phyloP scores from a whole-genome alignment of 2,329 filamentous ascomycete species.

The Aspergillus jensenii region DNA sequence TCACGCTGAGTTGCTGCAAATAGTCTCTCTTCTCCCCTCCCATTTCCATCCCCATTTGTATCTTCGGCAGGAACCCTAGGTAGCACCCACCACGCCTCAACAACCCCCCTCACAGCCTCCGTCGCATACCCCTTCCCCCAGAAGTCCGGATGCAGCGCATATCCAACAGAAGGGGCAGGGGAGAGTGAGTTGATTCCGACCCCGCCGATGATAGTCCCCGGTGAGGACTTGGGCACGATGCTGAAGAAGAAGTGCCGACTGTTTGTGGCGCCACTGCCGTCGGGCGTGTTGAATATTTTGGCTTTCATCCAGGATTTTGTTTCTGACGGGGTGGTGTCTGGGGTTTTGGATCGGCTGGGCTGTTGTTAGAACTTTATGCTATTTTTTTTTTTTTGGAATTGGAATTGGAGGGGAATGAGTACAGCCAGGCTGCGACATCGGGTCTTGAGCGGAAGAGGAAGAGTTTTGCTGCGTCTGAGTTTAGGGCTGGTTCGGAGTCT shows the following conservation, averaged over 20 bases:
- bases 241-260: background rate
- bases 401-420: background rate
- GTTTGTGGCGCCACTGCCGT: background rate
- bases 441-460: background rate
- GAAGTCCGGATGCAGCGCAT: conserved; percentile 53
- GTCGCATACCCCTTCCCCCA: conserved; percentile 60
- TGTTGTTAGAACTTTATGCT: background rate
- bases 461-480: background rate
- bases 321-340: background rate
- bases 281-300: conserved; percentile 1
- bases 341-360: background rate
- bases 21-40: conserved; percentile 31
- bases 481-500: background rate
- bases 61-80: conserved; percentile 25
- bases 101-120: conserved; percentile 50
- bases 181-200: background rate
- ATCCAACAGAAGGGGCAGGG: conserved; percentile 45
- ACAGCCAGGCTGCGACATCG: conserved; percentile 2
- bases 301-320: background rate
- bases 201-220: background rate
- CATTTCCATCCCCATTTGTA: conserved; percentile 36
- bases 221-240: background rate
- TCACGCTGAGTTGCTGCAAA: conserved; percentile 48
- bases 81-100: conserved; percentile 28
- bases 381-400: too few species aligned